These are phyloP conservation scores for Phaseolus lunatus DNA, from an alignment of 306 rosid genomes.

Conservation along the genomic window DNA sequence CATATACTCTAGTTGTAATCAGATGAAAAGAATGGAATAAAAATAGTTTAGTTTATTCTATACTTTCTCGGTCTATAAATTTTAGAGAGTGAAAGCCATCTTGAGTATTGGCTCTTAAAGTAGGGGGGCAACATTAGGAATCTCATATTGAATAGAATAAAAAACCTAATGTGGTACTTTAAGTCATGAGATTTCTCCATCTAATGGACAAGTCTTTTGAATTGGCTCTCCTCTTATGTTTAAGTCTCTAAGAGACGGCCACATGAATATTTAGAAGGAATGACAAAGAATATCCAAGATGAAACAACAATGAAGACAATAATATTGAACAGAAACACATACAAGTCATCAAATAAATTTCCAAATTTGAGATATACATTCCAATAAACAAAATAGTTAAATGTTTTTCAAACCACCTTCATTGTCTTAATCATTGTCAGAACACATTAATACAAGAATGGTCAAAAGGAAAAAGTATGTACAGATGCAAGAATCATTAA, in stretches of 20 bases:
- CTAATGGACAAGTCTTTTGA: background rate
- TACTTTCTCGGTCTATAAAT: too few species aligned
- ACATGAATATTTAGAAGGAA: constrained; percentile 5
- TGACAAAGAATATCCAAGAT: background rate
- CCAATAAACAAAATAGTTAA: constrained; percentile 26
- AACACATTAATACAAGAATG: constrained; percentile 33
- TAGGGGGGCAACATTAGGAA: background rate
- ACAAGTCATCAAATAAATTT: constrained; percentile 24
- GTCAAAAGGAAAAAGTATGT: background rate
- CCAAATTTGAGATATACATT: constrained; percentile 28
- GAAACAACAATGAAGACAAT: constrained; percentile 9
- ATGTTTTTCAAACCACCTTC: constrained; percentile 16
- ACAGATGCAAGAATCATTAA: background rate
- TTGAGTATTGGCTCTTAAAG: background rate
- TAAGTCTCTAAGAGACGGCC: background rate
- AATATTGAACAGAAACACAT: background rate
- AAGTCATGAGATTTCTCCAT: background rate
- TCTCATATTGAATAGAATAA: background rate
- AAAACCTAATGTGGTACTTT: too few species aligned
- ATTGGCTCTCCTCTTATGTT: background rate
- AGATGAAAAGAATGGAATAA: background rate
- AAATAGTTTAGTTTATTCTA: background rate
- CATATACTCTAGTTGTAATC: background rate
- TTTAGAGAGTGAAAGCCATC: background rate
- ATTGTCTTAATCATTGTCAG: constrained; percentile 23